Evolutionary conservation across 192 early-diverging fungal genomes (phyloP), one percentile per base, ranked within the genome.

Genomic region (Podila verticillata): DNA sequence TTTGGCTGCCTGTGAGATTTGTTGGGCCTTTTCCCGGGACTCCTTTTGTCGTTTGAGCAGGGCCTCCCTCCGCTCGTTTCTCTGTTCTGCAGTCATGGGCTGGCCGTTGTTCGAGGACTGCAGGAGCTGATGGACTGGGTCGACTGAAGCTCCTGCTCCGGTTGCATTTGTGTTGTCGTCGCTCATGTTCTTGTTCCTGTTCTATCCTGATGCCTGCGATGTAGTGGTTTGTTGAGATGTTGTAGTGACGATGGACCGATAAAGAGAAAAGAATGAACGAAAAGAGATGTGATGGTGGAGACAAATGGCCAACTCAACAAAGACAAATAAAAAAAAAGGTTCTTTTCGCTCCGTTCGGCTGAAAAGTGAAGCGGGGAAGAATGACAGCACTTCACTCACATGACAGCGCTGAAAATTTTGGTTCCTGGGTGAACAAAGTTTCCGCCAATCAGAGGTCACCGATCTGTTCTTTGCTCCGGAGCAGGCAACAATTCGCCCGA

Each of bases 21-120:
- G 69, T 30, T 80, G 77, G 17, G 77, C 69, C 66, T 68, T 72
- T 28, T 80, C 77, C 29, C 77, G 48, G 0, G 69, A 30, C 51
- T 80, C 77, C 57, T 61, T 26, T 28, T 80, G 77, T 10, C 77
- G 60, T 57, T 72, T 63, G 47, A 80, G 48, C 29, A 80, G 70
- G 0, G 77, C 77, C 35, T 80, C 77, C 30, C 77, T 58, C 12
- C 77, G 77, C 1, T 80, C 70, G 28, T 80, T 80, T 32, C 77
- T 72, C 32, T 80, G 77, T 15, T 80, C 77, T 22, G 77, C 47
- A 51, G 77, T 68, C 65, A 80, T 26, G 24, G 77, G 54, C 34
- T 77, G 74, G 12, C 63, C 57, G 22, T 65, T 64, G 44, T 49
- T 66, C 29, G 24, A 54, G 19, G 49, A 60, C n/a, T 72, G 65